A percentile compares a stretch with the other conserved stretches of the same genome.
phyloP scores from a whole-genome alignment of 805 yeast genomes.

The Spencermartinsiella europaea region DNA sequence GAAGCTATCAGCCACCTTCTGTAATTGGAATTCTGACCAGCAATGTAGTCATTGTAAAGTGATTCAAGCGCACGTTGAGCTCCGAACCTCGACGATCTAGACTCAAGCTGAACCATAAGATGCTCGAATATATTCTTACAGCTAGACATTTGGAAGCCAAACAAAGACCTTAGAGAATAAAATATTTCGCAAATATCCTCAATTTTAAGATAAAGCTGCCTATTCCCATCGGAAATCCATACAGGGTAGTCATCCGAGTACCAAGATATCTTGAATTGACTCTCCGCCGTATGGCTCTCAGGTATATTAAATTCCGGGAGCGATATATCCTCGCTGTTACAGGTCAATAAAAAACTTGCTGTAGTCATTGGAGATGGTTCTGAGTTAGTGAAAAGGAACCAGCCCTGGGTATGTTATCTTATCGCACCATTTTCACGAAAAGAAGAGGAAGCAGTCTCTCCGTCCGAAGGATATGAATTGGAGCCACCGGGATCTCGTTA shows the following conservation, averaged over 20 bases:
- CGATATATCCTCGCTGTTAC: background rate
- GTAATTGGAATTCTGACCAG: conserved; percentile 33
- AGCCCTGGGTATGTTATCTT: too few relatives aligned
- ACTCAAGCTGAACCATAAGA: background rate
- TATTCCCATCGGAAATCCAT: conserved; percentile 72
- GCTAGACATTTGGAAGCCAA: conserved; percentile 67
- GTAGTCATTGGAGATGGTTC: background rate
- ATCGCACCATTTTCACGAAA: background rate
- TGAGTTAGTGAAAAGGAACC: background rate
- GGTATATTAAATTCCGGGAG: too few relatives aligned
- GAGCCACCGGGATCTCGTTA: background rate
- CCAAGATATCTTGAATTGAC: conserved; percentile 12
- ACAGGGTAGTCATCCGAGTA: conserved; percentile 75
- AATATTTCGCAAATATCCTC: conserved; percentile 53
- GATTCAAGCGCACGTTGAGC: background rate
- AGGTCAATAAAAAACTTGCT: background rate
- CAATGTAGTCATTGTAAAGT: conserved; percentile 1
- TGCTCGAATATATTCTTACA: conserved; percentile 56
- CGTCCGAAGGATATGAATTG: background rate
- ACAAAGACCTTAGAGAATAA: conserved; percentile 46
- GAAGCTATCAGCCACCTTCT: conserved; percentile 52
- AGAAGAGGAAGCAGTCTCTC: background rate
- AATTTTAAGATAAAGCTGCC: conserved; percentile 36
- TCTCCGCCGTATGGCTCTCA: background rate
- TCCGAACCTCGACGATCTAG: background rate